A percentile compares a stretch with the other conserved stretches of the same genome.
phyloP scores from a whole-genome alignment of 495 filamentous ascomycete species.

The Melanomma pulvis-pyrius region DNA sequence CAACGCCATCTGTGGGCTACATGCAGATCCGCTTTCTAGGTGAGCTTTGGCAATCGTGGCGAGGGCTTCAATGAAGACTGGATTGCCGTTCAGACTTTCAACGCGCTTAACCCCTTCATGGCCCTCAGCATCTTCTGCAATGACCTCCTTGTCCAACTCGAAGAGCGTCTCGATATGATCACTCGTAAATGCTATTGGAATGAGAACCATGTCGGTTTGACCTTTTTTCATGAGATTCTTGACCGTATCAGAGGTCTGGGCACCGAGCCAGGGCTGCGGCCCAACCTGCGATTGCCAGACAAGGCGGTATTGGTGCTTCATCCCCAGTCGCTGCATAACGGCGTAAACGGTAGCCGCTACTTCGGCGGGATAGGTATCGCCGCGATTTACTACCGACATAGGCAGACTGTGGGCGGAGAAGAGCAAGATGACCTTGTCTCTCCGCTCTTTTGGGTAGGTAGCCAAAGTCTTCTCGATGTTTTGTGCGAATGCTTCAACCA shows the following conservation, averaged over 20 bases:
- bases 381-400: constrained; percentile 94
- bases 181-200: constrained; percentile 96
- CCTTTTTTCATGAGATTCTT: constrained; percentile 86
- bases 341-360: constrained; percentile 97
- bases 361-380: constrained; percentile 95
- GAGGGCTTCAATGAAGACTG: constrained; percentile 86
- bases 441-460: constrained; percentile 77
- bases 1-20: constrained; percentile 82
- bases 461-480: constrained; percentile 84
- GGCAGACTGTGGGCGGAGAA: constrained; percentile 96
- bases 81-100: constrained; percentile 91
- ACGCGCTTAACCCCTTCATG: constrained; percentile 83
- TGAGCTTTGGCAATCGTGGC: constrained; percentile 84
- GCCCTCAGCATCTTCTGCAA: constrained; percentile 71
- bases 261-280: constrained; percentile 91
- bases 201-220: constrained; percentile 85
- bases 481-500: constrained; percentile 87
- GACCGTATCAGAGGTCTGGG: constrained; percentile 88
- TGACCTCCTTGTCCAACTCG: constrained; percentile 94
- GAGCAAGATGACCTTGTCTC: constrained; percentile 78
- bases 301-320: constrained; percentile 86
- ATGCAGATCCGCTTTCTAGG: constrained; percentile 66
- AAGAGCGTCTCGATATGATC: constrained; percentile 98
- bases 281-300: constrained; percentile 99
- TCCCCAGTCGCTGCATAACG: constrained; percentile 86